Base-by-base conservation (phyloP, 1,284 basidiomycete species). In the Meripilus lineatus region DNA sequence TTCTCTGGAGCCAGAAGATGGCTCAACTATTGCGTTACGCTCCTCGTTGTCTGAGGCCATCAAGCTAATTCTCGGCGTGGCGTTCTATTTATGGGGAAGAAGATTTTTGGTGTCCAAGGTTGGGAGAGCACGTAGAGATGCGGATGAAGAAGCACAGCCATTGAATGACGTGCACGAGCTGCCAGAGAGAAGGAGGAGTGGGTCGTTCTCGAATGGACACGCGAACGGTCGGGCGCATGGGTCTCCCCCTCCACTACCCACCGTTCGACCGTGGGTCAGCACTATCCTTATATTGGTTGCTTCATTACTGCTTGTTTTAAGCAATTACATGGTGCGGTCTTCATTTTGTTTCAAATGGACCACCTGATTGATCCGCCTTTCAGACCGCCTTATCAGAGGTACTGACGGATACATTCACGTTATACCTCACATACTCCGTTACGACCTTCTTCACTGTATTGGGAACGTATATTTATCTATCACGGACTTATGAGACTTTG, bases 361-460 rank as follows among this genome's bases (percentile, higher is more conserved):
- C 24, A 20, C 43, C 25, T 8, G 18, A 25, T 18, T 30, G 18
- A 5, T 20, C 20, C 23, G 18, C 18, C 15, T 10, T 30, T 18
- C 33, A 50, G 48, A 23, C 23, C 15, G 20, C 26, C 3, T 24
- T 51, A 6, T 38, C 39, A n/a, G 43, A 45, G 22, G 38, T 38
- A 11, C 7, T 52, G 17, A 42, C 42, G 23, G 50, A 50, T 18
- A 15, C 42, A 28, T 36, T 49, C 17, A 42, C 46, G 10, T 32
- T 50, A 18, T 50, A 52, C 26, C 41, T 55, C 24, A 42, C 44
- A 4, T 37, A 46, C n/a, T 44, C 52, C 17, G 26, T 48, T 7
- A 41, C 45, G n/a, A 51, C 53, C 15, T 35, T 52, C 4, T 30
- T 50, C 43, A 50, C 49, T 14, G 25, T 48, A 15, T 15, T 50